Percentiles rank a stretch among this genome's conserved stretches.
phyloP scores from a whole-genome alignment of 306 rosid species.

The Trifolium repens region DNA sequence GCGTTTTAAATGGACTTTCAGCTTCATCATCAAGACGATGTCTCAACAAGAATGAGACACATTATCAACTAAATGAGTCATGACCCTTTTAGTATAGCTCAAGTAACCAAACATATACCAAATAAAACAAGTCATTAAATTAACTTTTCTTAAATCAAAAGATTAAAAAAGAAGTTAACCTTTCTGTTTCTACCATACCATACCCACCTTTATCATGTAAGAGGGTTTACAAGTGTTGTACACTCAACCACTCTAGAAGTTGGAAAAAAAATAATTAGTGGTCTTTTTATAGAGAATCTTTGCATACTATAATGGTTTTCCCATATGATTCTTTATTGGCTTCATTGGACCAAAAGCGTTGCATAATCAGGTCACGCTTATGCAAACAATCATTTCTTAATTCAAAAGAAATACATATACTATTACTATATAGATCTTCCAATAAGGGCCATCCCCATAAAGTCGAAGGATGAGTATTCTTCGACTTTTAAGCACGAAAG shows the following conservation, averaged over 20 bases:
- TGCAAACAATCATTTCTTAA: neutral
- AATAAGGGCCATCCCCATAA: neutral
- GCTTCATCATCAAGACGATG: neutral
- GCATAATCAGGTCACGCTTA: conserved; percentile 20
- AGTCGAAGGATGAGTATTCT: too few species aligned
- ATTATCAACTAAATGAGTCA: conserved; percentile 9
- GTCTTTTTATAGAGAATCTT: neutral
- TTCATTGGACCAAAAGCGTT: neutral
- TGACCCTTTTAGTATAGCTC: conserved; percentile 22
- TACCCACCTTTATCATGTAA: neutral
- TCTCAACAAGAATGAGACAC: conserved; percentile 23
- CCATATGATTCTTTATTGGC: neutral
- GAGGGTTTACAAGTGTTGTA: conserved; percentile 3
- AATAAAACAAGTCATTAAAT: neutral
- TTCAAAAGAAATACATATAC: neutral
- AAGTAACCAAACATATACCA: neutral
- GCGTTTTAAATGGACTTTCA: neutral
- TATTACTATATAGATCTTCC: neutral
- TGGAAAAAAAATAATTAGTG: neutral
- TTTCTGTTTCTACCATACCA: neutral
- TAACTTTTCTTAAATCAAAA: neutral
- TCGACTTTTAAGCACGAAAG: too few species aligned
- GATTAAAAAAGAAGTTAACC: neutral
- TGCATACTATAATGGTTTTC: conserved; percentile 14
- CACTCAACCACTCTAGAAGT: neutral